These are phyloP conservation scores for Paraconiothyrium sp. DNA, from an alignment of 2,329 filamentous ascomycete genomes.

Conservation along the genomic window DNA sequence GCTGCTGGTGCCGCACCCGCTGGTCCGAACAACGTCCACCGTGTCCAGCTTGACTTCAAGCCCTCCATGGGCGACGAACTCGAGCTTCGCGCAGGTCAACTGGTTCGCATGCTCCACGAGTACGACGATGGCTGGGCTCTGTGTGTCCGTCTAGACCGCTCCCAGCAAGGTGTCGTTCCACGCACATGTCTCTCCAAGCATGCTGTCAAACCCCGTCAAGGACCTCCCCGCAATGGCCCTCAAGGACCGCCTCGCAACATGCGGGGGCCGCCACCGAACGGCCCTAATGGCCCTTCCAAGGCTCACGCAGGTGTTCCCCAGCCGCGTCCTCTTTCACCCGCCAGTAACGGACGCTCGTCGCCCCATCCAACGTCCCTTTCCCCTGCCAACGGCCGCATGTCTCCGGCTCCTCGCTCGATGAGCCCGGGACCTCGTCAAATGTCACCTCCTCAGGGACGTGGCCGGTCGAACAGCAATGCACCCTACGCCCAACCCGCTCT, in stretches of 20 bases:
- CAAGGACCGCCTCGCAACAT: slow-evolving; percentile 47
- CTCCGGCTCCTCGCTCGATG: slow-evolving; percentile 41
- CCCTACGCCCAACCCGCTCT: slow-evolving; percentile 47
- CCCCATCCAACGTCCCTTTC: slow-evolving; percentile 58
- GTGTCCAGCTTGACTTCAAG: slow-evolving; percentile 92
- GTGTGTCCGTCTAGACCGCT: slow-evolving; percentile 88
- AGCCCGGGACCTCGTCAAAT: slow-evolving; percentile 40
- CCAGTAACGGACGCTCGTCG: slow-evolving; percentile 57
- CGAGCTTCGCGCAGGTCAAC: slow-evolving; percentile 78
- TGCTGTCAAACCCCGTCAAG: slow-evolving; percentile 83
- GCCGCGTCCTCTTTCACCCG: slow-evolving; percentile 56
- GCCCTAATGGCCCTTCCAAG: slow-evolving; percentile 33
- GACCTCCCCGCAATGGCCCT: slow-evolving; percentile 62
- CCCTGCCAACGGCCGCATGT: slow-evolving; percentile 47
- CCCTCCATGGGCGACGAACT: slow-evolving; percentile 94
- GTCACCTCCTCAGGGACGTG: slow-evolving; percentile 37
- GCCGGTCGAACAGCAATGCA: slow-evolving; percentile 51
- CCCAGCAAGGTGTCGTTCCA: slow-evolving; percentile 90
- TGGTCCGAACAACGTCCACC: slow-evolving; percentile 74
- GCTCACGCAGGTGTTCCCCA: slow-evolving; percentile 43
- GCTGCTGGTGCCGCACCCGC: slow-evolving; percentile 66
- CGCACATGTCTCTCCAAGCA: slow-evolving; percentile 92
- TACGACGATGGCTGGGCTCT: slow-evolving; percentile 99
- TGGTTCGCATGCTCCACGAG: slow-evolving; percentile 90
- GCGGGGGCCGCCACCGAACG: slow-evolving; percentile 41